Evolutionary conservation across 306 rosid species (phyloP).

Genomic region (Lupinus albus): DNA sequence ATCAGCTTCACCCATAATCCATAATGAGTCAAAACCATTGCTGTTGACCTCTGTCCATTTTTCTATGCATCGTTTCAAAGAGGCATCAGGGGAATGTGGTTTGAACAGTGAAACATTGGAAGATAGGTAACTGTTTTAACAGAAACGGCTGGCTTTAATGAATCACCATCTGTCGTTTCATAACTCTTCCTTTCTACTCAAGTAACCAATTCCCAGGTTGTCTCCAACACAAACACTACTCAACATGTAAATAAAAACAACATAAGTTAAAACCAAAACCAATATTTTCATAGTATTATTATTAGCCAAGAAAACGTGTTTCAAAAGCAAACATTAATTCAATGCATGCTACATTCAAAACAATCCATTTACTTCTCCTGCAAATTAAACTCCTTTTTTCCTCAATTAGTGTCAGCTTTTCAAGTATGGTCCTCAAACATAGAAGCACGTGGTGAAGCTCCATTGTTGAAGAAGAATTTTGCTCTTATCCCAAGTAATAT

Average conservation of each 20-base stretch:
- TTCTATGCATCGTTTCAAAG: too few species aligned
- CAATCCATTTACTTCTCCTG: conserved; percentile 29
- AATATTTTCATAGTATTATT: neutral
- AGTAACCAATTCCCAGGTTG: conserved; percentile 30
- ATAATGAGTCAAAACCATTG: too few species aligned
- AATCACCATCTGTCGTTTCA: conserved; percentile 44
- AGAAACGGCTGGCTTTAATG: conserved; percentile 48
- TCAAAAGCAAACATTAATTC: conserved; percentile 43
- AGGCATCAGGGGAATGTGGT: too few species aligned
- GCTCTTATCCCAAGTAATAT: conserved; percentile 24
- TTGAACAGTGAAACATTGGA: neutral
- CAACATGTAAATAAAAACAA: neutral
- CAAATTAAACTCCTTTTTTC: conserved; percentile 11
- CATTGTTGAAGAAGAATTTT: conserved; percentile 32
- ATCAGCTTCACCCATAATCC: too few species aligned
- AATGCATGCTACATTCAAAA: conserved; percentile 49
- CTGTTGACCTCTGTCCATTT: too few species aligned
- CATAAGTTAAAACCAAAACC: neutral
- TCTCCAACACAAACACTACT: neutral
- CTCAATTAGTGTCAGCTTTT: conserved; percentile 55
- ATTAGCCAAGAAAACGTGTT: conserved; percentile 41
- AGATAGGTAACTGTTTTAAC: conserved; percentile 40
- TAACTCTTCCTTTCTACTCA: neutral
- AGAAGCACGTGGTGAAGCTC: conserved; percentile 43
- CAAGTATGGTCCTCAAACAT: conserved; percentile 46